A percentile compares a stretch with the other conserved stretches of the same genome.
Evolutionary conservation across 202 grass and related monocot species (phyloP).

Genomic region (Miscanthus sacchariflorus): DNA sequence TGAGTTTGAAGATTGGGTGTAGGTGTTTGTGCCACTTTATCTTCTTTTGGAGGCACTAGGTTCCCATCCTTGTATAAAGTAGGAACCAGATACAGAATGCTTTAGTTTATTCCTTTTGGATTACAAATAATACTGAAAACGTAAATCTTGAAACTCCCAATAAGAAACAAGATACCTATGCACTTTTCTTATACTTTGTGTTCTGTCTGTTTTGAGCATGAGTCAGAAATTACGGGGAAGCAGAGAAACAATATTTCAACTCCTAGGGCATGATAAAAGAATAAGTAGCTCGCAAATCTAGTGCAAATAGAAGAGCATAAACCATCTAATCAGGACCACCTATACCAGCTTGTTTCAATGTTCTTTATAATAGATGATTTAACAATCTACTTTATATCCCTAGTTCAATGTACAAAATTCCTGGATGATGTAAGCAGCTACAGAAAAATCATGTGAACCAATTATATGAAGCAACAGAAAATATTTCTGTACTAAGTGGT

Average conservation of each 20-base stretch:
- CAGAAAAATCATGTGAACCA: conserved; percentile 24
- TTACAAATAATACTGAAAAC: conserved; percentile 33
- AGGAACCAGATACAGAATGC: background rate
- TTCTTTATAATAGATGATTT: background rate
- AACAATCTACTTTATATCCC: conserved; percentile 25
- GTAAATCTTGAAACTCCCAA: conserved; percentile 31
- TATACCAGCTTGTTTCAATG: background rate
- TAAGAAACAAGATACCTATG: conserved; percentile 21
- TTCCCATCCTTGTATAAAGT: conserved; percentile 42
- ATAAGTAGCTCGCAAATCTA: background rate
- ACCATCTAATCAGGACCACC: conserved; percentile 17
- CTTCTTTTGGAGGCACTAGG: conserved; percentile 45
- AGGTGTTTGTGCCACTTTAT: conserved; percentile 61
- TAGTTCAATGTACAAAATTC: conserved; percentile 31
- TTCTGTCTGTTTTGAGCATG: conserved; percentile 17
- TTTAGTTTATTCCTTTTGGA: conserved; percentile 55
- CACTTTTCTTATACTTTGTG: conserved; percentile 30
- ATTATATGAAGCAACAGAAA: conserved; percentile 32
- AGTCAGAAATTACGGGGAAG: background rate
- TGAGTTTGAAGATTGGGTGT: conserved; percentile 35
- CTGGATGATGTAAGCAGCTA: conserved; percentile 40
- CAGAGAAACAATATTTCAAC: conserved; percentile 22
- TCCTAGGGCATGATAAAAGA: conserved; percentile 19
- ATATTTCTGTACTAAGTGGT: conserved; percentile 32
- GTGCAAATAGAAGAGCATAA: conserved; percentile 2